Evolutionary conservation across 2,329 filamentous ascomycete species (phyloP).

Genomic region (Penicillium sp.): DNA sequence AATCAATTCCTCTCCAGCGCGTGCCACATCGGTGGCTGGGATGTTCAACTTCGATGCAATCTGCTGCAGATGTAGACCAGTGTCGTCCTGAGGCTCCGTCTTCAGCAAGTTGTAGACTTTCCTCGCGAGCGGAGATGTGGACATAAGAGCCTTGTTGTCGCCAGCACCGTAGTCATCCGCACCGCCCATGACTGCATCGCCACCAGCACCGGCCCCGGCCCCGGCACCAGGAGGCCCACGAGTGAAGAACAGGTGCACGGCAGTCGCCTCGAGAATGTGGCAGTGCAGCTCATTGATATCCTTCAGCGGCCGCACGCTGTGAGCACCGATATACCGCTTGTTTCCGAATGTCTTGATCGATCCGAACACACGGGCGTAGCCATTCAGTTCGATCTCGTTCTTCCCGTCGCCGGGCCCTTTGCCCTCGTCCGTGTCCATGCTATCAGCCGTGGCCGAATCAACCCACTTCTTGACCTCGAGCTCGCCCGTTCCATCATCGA

Average conservation of each 20-base stretch:
- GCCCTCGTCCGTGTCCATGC: constrained; percentile 45
- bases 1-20: constrained; percentile 77
- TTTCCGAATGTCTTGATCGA: constrained; percentile 79
- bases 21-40: constrained; percentile 66
- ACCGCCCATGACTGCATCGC: constrained; percentile 34
- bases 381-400: constrained; percentile 64
- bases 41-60: constrained; percentile 67
- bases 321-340: constrained; percentile 76
- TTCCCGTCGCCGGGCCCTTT: constrained; percentile 47
- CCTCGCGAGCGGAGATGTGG: constrained; percentile 58
- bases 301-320: constrained; percentile 73
- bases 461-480: constrained; percentile 66
- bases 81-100: constrained; percentile 66
- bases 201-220: constrained; percentile 45
- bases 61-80: constrained; percentile 77
- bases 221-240: constrained; percentile 58
- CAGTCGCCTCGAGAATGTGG: constrained; percentile 85
- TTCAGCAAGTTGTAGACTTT: constrained; percentile 70
- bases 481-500: constrained; percentile 91
- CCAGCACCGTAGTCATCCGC: constrained; percentile 33
- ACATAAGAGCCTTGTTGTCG: constrained; percentile 39
- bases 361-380: constrained; percentile 83
- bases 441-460: constrained; percentile 45
- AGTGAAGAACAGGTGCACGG: constrained; percentile 80
- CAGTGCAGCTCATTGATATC: constrained; percentile 93